Percentiles rank a stretch among this genome's conserved stretches.
Evolutionary conservation across 2,329 filamentous ascomycete genomes (phyloP).

Genomic region (Gaeumannomyces sp.): DNA sequence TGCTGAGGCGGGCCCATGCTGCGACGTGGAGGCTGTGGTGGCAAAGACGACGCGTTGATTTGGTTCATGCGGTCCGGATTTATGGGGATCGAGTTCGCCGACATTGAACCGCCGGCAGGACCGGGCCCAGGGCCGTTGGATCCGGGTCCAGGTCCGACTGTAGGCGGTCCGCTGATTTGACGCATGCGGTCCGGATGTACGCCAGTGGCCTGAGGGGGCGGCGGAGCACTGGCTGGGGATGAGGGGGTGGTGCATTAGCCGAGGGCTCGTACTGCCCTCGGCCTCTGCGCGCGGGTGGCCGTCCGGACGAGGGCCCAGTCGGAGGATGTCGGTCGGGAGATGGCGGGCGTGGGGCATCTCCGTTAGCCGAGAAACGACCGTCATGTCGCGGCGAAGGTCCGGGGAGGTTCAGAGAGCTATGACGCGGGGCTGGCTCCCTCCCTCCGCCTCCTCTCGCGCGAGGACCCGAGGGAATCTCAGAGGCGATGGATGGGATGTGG

Average conservation of each 20-base stretch:
- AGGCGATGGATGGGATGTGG: slow-evolving; percentile 35
- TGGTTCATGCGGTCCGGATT: slow-evolving; percentile 32
- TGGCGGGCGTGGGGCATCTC: slow-evolving; percentile 34
- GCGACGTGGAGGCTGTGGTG: slow-evolving; percentile 18
- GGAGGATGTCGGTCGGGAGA: slow-evolving; percentile 47
- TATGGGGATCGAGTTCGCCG: slow-evolving; percentile 42
- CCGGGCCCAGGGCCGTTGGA: slow-evolving; percentile 16
- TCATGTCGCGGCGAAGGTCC: slow-evolving; percentile 36
- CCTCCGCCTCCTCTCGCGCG: slow-evolving; percentile 36
- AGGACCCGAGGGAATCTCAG: slow-evolving; percentile 49
- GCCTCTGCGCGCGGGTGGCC: slow-evolving; percentile 17
- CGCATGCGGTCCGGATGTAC: slow-evolving; percentile 38
- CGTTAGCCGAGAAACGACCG: slow-evolving; percentile 29
- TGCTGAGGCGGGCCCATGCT: slow-evolving; percentile 8
- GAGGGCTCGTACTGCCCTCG: slow-evolving; percentile 31
- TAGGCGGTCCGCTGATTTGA: slow-evolving; percentile 25
- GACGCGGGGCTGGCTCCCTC: slow-evolving; percentile 14
- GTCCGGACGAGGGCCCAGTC: slow-evolving; percentile 46
- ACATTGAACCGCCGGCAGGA: slow-evolving; percentile 17
- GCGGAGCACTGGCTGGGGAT: slow-evolving; percentile 15
- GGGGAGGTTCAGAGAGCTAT: slow-evolving; percentile 29
- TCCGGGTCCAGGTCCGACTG: slow-evolving; percentile 9
- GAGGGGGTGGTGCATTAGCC: slow-evolving; percentile 12
- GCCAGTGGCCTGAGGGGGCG: slow-evolving; percentile 17
- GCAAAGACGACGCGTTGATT: slow-evolving; percentile 25